Base-by-base conservation (phyloP, 352 stramenopile species). In the Globisporangium radiosum region DNA sequence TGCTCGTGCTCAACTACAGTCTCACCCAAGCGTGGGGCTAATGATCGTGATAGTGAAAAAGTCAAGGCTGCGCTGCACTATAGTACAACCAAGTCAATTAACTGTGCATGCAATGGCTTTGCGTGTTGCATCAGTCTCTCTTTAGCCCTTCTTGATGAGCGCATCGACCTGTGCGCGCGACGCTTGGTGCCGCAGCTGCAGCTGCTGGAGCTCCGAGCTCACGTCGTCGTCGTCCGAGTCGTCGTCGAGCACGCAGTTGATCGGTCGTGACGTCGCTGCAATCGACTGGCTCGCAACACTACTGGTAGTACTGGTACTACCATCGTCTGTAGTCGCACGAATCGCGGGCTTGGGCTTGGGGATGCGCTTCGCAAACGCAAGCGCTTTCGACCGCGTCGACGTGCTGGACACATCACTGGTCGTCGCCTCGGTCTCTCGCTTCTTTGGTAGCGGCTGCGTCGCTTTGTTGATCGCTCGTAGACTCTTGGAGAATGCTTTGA, bases 1-100 rank as follows among this genome's bases (percentile, higher is more conserved):
- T 90, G 1, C 71, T 94, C 7, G 72, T 94, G n/a, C 73, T 94
- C 14, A 94, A 92, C 50, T 94, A 94, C 69, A 94, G 85, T 64
- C 68, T 92, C 36, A 91, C 81, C 0, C 85, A 94, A 14, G 85
- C 85, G 10, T 94, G 85, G 82, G 85, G 82, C 2, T 92, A 76
- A 76, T 14, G 38, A 33, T 33, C 25, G 25, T 33, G 25, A 33
- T 33, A 33, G 25, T 33, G 25, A 33, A 33, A 33, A 33, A 33
- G 1, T 33, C 25, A 33, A 33, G 25, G 25, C 25, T 33, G 25
- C 25, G 25, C 25, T 33, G 40, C 7, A 57, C 11, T 44, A 42
- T 52, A 54, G 44, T 56, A 44, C 11, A 44, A 44, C 11, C 40
- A 44, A 44, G 7, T 13, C 11, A 4, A 44, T 44, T 44, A 33